Evolutionary conservation across 208 protist genomes (phyloP).

Genomic region (Polymyxa betae): DNA sequence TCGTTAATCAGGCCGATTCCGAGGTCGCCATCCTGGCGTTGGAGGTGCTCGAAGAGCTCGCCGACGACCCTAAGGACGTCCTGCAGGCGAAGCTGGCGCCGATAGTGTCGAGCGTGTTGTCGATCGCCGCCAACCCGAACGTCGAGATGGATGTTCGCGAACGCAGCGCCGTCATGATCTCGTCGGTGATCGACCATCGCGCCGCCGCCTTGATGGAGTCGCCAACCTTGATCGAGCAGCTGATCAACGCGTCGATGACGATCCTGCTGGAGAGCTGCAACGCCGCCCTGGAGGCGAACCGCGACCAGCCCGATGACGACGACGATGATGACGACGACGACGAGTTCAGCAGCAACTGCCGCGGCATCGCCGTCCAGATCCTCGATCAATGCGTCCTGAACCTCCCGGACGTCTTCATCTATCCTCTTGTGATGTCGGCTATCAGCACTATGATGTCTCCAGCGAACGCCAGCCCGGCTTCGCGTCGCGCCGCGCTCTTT

Average conservation of each 20-base stretch:
- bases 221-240: constrained; percentile 16
- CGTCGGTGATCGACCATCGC: constrained; percentile 42
- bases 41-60: constrained; percentile 40
- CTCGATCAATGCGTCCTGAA: constrained; percentile 37
- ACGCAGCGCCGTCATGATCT: constrained; percentile 39
- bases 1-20: neutral
- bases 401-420: constrained; percentile 25
- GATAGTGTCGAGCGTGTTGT: neutral
- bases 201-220: neutral
- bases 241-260: constrained; percentile 52
- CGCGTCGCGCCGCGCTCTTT: constrained; percentile 36
- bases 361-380: constrained; percentile 18
- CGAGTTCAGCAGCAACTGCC: constrained; percentile 15
- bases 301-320: neutral
- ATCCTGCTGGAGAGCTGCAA: constrained; percentile 50
- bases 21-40: neutral
- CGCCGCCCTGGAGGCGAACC: neutral
- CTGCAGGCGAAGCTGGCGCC: neutral
- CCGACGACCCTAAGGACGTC: neutral
- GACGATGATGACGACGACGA: constrained; percentile 38
- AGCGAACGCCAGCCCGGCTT: neutral
- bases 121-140: constrained; percentile 9
- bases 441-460: constrained; percentile 8
- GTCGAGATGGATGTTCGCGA: constrained; percentile 47
- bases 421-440: constrained; percentile 27